phyloP scores from a whole-genome alignment of 441 rosid genomes.

The Cnidoscolus chayamansa region DNA sequence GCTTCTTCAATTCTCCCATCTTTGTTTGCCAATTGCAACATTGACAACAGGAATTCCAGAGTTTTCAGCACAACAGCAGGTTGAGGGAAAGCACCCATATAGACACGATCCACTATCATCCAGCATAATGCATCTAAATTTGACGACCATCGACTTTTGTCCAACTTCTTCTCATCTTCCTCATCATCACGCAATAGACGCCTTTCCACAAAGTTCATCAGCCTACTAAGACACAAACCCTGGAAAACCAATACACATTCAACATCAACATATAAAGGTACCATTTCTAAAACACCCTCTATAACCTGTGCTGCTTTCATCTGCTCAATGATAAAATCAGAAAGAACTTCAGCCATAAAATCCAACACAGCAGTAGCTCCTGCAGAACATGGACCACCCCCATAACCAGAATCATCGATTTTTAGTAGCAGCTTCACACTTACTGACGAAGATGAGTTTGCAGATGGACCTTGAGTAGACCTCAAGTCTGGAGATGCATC shows the following conservation, averaged over 20 bases:
- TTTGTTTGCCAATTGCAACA: conserved; percentile 97
- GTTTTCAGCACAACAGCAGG: conserved; percentile 79
- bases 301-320: conserved; percentile 70
- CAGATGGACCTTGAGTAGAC: conserved; percentile 51
- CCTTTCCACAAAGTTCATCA: conserved; percentile 98
- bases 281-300: conserved; percentile 79
- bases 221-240: conserved; percentile 84
- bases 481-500: conserved; percentile 65
- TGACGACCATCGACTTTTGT: conserved; percentile 88
- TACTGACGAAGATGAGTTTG: conserved; percentile 51
- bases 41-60: conserved; percentile 94
- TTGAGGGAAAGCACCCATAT: conserved; percentile 97
- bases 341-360: conserved; percentile 91
- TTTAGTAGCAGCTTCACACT: conserved; percentile 71
- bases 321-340: conserved; percentile 92
- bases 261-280: conserved; percentile 77
- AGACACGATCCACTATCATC: conserved; percentile 97
- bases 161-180: conserved; percentile 92
- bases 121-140: conserved; percentile 94
- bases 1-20: conserved; percentile 97
- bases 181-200: conserved; percentile 99
- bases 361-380: conserved; percentile 93
- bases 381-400: conserved; percentile 97
- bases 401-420: conserved; percentile 86
- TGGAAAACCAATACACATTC: conserved; percentile 83